Base-by-base conservation (phyloP, 768 basidiomycete species). In the Boletellus sp. region DNA sequence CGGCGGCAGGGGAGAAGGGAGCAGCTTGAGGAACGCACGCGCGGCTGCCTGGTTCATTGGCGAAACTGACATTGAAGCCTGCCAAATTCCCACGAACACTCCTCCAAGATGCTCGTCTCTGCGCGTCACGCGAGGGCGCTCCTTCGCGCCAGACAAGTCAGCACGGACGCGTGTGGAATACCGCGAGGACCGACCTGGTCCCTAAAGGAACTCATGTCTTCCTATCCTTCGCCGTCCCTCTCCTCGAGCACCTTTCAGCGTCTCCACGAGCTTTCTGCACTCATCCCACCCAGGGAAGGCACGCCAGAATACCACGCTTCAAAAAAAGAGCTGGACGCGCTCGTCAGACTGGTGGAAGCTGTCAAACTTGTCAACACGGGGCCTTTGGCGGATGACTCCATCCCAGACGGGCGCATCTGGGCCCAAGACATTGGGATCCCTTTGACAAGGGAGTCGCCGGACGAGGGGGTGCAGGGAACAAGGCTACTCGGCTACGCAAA, bases 261-360 rank as follows among this genome's bases (percentile, higher is more conserved):
- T 42, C 76, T 92, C 4, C 83, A 92, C 59, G 71, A 82, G 34
- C 76, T 90, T 40, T 83, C 90, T 42, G 90, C 90, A 31, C 75
- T 93, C 38, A 62, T 77, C 23, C 81, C 87, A 2, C 90, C 89
- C 2, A 63, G 72, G 41, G 73, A 80, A 51, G 79, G 77, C 33
- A 80, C 87, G 1, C 60, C 64, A 6, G 78, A 82, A 50, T 77
- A 84, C 54, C 58, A 62, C 3, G 62, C 65, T 17, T 69, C 86
- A 37, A 84, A 80, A 52, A 52, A 57, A 36, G 82, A 87, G 53
- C 67, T 93, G 53, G 84, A 85, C 55, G 83, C 84, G 46, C 77
- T 93, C 43, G 72, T 91, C 48, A 79, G 75, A 53, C 74, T 93
- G 10, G 90, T 93, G 13, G 88, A 92, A 60, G 90, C 90, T 3